phyloP scores from a whole-genome alignment of 257 asterid species.

The Scutellaria barbata region DNA sequence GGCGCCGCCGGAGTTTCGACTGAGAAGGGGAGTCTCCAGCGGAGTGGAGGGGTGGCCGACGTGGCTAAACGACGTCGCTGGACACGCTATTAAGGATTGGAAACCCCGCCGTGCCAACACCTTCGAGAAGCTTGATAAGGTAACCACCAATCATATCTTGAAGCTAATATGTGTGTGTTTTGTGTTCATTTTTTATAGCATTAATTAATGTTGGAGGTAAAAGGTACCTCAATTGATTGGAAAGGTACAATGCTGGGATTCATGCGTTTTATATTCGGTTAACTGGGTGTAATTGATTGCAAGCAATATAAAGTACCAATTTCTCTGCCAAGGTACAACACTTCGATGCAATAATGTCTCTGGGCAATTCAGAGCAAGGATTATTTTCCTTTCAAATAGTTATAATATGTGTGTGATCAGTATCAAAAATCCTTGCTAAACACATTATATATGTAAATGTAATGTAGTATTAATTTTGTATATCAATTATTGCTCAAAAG shows the following conservation, averaged over 20 bases:
- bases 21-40: constrained; percentile 44
- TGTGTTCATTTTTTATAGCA: neutral
- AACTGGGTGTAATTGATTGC: neutral
- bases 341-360: constrained; percentile 21
- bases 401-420: neutral
- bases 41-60: constrained; percentile 75
- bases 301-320: constrained; percentile 1
- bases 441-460: neutral
- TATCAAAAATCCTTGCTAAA: neutral
- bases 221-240: constrained; percentile 31
- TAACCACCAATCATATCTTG: constrained; percentile 30
- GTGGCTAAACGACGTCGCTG: constrained; percentile 82
- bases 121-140: constrained; percentile 90
- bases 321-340: constrained; percentile 32
- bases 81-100: constrained; percentile 88
- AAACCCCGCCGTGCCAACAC: constrained; percentile 88
- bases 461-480: neutral
- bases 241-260: constrained; percentile 40
- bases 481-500: constrained; percentile 10
- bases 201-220: neutral
- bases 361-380: neutral
- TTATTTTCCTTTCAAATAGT: neutral
- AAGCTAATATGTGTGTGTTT: neutral
- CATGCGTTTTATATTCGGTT: constrained; percentile 20
- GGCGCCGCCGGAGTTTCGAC: constrained; percentile 45